Base-by-base conservation (phyloP, 257 asterid genomes). In the Solanum chiquidenum region DNA sequence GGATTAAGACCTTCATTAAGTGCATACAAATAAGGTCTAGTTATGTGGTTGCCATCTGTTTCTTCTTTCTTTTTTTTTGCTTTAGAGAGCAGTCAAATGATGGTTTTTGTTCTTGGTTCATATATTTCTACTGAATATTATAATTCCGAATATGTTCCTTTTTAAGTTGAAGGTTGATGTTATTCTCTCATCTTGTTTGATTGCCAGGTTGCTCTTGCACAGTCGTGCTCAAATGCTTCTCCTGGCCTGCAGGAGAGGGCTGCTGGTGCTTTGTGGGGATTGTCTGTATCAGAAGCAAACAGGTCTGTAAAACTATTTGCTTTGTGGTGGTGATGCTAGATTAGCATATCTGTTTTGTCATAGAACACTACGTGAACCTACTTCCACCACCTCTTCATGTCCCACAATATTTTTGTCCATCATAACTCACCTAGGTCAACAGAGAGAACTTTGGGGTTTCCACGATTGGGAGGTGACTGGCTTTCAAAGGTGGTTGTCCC, bases 211-310 rank as follows among this genome's bases (percentile, higher is more conserved):
- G 87, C 91, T 75, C 93, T 91, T 72, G 93, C 93, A 64, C 89
- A 90, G 75, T 90, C 93, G 23, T 91, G 93, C 87, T 62, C 93
- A 80, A 91, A 90, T 90, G 89, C 93, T 20, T 88, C 92, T 83
- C 92, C 92, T n/a, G 88, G 91, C 64, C 92, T 91, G 86, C 93
- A 91, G 38, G 92, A 91, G 91, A 90, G 93, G 88, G 93, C 93
- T 79, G 93, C 92, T 64, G 93, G 93, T 88, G 93, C 93, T 71
- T 88, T 91, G 72, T 91, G 93, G 93, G 93, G 93, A 18, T 84
- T 91, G 86, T 91, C 93, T 60, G 92, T 91, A 64, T 91, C 93
- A 77, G 93, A 97, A 95, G 91, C 97, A 85, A 97, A 97, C 90
- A 97, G 98, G 99, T 95, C 86, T 69, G 68, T 80, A 27, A 46